A percentile compares a stretch with the other conserved stretches of the same genome.
Conservation (phyloP, 2,329 filamentous ascomycete species). For the Dothidotthia symphoricarpi region DNA sequence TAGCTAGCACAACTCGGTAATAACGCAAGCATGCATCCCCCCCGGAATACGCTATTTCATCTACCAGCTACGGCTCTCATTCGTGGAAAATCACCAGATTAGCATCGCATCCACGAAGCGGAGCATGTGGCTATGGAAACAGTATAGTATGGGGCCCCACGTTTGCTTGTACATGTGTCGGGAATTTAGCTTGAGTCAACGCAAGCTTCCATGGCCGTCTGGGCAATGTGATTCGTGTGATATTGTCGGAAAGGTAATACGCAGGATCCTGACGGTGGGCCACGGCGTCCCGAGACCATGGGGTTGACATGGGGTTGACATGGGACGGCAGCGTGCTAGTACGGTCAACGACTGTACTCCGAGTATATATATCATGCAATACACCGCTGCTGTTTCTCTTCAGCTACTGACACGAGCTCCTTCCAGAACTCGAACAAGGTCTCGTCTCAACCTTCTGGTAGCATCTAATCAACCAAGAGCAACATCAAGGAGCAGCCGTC, state of each 20-base stretch:
- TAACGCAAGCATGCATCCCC: constrained; percentile 6
- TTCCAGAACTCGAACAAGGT: constrained; percentile 14
- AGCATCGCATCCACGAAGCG: constrained; percentile 13
- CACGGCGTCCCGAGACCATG: constrained; percentile 18
- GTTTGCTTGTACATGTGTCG: constrained; percentile 13
- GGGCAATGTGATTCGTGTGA: constrained; percentile 34
- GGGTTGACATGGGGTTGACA: constrained; percentile 18
- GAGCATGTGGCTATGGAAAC: constrained; percentile 11
- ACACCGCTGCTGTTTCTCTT: no score
- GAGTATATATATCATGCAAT: constrained; percentile 23
- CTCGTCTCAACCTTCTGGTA: constrained; percentile 1
- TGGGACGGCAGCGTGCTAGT: constrained; percentile 16
- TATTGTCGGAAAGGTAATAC: constrained; percentile 16
- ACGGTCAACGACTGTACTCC: constrained; percentile 10
- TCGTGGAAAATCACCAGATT: constrained; percentile 28
- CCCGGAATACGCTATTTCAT: constrained; percentile 9
- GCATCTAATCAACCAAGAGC: not conserved
- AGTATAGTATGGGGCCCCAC: constrained; percentile 26
- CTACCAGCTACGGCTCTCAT: constrained; percentile 14
- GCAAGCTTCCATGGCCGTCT: constrained; percentile 21
- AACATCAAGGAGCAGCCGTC: constrained; percentile 7
- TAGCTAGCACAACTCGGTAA: constrained; percentile 14
- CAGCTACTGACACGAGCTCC: constrained; percentile 14
- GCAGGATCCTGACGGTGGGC: constrained; percentile 17
- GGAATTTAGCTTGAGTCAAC: constrained; percentile 11